Percentiles rank a stretch among this genome's conserved stretches.
phyloP scores from a whole-genome alignment of 2,329 filamentous ascomycete species.

The Coniochaeta sp. region DNA sequence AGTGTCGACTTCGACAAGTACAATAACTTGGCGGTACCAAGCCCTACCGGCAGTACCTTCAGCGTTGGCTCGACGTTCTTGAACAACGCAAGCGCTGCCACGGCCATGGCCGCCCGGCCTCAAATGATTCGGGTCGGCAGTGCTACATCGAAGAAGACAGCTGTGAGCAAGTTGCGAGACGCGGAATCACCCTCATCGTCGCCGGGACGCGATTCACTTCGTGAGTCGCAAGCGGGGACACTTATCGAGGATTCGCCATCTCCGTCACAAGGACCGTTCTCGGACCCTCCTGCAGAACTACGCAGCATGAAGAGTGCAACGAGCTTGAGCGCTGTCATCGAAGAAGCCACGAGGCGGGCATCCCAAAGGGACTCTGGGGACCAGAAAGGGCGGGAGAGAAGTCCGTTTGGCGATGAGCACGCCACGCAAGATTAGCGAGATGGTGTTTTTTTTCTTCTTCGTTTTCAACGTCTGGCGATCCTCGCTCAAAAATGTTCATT shows the following conservation, averaged over 20 bases:
- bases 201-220: constrained; percentile 9
- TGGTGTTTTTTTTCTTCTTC: no score
- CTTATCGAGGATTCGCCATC: constrained; percentile 42
- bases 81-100: constrained; percentile 54
- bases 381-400: constrained; percentile 25
- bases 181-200: constrained; percentile 15
- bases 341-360: constrained; percentile 39
- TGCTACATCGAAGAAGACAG: constrained; percentile 33
- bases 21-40: constrained; percentile 39
- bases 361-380: constrained; percentile 26
- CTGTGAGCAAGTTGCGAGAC: constrained; percentile 20
- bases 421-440: constrained; percentile 39
- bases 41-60: constrained; percentile 48
- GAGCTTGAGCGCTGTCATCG: constrained; percentile 47
- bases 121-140: constrained; percentile 52
- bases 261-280: constrained; percentile 51
- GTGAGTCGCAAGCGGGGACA: constrained; percentile 38
- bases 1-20: constrained; percentile 60
- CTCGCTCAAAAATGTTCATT: constrained; percentile 4
- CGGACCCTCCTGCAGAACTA: constrained; percentile 39
- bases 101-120: constrained; percentile 48
- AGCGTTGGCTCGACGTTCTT: constrained; percentile 63
- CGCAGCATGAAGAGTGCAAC: constrained; percentile 28
- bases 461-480: constrained; percentile 7
- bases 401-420: constrained; percentile 53